phyloP scores from a whole-genome alignment of 805 yeast species.

The Yarrowia alimentaria region DNA sequence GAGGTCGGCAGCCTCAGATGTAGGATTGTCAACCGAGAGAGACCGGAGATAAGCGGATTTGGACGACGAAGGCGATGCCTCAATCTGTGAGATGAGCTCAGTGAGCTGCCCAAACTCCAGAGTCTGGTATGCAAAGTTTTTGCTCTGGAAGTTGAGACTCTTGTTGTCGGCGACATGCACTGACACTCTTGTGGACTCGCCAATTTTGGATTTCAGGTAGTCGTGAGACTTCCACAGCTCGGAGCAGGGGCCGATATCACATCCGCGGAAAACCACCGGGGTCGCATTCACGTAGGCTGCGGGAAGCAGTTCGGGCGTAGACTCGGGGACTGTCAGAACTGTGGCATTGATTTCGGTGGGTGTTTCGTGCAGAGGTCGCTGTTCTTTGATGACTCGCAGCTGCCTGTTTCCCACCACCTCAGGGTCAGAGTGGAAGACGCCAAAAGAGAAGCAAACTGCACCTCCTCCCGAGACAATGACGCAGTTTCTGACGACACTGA shows the following conservation, averaged over 20 bases:
- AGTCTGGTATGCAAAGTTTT: conserved; percentile 39
- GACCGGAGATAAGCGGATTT: conserved; percentile 36
- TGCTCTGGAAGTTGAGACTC: conserved; percentile 38
- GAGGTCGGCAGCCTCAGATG: conserved; percentile 37
- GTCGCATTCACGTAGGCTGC: conserved; percentile 5
- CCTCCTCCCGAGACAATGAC: conserved; percentile 59
- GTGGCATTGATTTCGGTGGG: not conserved
- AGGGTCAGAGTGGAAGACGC: conserved; percentile 52
- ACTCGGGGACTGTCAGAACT: conserved; percentile 11
- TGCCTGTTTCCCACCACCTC: conserved; percentile 13
- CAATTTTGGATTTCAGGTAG: conserved; percentile 37
- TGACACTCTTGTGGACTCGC: conserved; percentile 34
- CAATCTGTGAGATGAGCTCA: conserved; percentile 32
- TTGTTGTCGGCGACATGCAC: conserved; percentile 36
- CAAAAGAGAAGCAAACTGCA: conserved; percentile 80
- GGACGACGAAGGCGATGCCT: not conserved
- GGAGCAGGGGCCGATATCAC: conserved; percentile 37
- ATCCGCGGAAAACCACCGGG: conserved; percentile 36
- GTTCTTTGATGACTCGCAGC: conserved; percentile 4
- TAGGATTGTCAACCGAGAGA: conserved; percentile 37
- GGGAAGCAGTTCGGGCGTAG: not conserved
- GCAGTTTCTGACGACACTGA: conserved; percentile 37
- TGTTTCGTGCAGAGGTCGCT: not conserved
- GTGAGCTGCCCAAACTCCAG: conserved; percentile 38
- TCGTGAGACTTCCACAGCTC: conserved; percentile 37